These are phyloP conservation scores for Recurvomyces mirabilis DNA, from an alignment of 495 filamentous ascomycete genomes.

Conservation along the genomic window DNA sequence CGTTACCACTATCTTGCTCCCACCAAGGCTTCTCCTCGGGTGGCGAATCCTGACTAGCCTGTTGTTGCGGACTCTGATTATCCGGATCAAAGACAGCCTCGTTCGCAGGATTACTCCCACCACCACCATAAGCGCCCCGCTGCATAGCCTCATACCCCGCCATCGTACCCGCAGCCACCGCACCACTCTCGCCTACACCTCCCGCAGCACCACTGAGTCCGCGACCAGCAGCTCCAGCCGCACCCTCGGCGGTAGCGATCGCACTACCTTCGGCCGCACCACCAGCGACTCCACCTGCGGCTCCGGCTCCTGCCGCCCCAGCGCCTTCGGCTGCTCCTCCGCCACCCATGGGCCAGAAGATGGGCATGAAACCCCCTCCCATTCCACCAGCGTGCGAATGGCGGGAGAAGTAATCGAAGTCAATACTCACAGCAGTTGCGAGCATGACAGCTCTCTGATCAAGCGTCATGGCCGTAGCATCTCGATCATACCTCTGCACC, in stretches of 20 bases:
- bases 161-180: slow-evolving; percentile 46
- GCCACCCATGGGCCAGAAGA: slow-evolving; percentile 46
- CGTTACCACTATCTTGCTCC: slow-evolving; percentile 27
- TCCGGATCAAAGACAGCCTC: slow-evolving; percentile 18
- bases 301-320: slow-evolving; percentile 34
- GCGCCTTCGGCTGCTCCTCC: slow-evolving; percentile 34
- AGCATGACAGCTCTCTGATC: slow-evolving; percentile 64
- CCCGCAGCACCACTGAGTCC: slow-evolving; percentile 33
- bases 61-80: slow-evolving; percentile 16
- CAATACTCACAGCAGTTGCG: slow-evolving; percentile 57
- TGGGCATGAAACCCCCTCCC: slow-evolving; percentile 46
- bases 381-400: slow-evolving; percentile 40
- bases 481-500: slow-evolving; percentile 13
- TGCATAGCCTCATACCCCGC: slow-evolving; percentile 58
- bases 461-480: slow-evolving; percentile 47
- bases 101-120: slow-evolving; percentile 1
- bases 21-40: slow-evolving; percentile 6
- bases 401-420: slow-evolving; percentile 65
- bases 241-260: slow-evolving; percentile 28
- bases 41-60: slow-evolving; percentile 4
- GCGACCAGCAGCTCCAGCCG: slow-evolving; percentile 34
- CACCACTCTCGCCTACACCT: slow-evolving; percentile 36
- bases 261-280: slow-evolving; percentile 32
- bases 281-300: slow-evolving; percentile 31
- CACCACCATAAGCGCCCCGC: slow-evolving; percentile 28